A percentile compares a stretch with the other conserved stretches of the same genome.
These are phyloP conservation scores for Insectozyma bohioensis DNA, from an alignment of 1,139 yeast species.

Conservation along the genomic window DNA sequence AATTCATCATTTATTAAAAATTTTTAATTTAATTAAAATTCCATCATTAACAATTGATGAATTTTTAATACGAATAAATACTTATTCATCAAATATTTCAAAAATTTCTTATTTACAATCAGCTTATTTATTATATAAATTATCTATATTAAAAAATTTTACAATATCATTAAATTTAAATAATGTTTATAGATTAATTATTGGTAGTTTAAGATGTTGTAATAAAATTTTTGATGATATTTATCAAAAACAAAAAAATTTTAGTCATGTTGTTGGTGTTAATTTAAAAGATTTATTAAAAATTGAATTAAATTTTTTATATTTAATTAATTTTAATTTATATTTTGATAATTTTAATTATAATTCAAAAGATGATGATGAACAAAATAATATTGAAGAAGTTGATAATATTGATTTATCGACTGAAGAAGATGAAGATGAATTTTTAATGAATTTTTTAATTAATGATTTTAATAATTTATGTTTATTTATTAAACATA, in stretches of 20 bases:
- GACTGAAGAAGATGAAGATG: no score
- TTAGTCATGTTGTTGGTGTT: conserved; percentile 49
- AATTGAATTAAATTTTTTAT: conserved; percentile 43
- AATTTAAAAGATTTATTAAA: conserved; percentile 36
- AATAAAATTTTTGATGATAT: conserved; percentile 45
- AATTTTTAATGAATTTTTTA: conserved; percentile 34
- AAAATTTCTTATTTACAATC: conserved; percentile 43
- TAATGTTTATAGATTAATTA: conserved; percentile 39
- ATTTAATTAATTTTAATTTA: conserved; percentile 40
- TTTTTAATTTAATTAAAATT: conserved; percentile 35
- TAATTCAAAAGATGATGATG: no score
- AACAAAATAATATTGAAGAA: no score
- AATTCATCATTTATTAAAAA: conserved; percentile 31
- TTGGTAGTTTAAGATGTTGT: conserved; percentile 46
- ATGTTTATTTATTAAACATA: conserved; percentile 17
- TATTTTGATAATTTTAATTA: conserved; percentile 39
- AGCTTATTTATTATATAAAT: conserved; percentile 38
- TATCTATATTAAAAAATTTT: conserved; percentile 33
- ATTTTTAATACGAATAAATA: conserved; percentile 39
- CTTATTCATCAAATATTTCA: conserved; percentile 44
- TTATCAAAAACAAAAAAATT: conserved; percentile 43
- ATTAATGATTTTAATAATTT: conserved; percentile 28
- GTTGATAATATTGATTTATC: no score
- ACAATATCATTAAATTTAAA: conserved; percentile 28
- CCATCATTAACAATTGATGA: conserved; percentile 39